Conservation (phyloP, 192 early-diverging fungal species). For the Coemansia sp. region DNA sequence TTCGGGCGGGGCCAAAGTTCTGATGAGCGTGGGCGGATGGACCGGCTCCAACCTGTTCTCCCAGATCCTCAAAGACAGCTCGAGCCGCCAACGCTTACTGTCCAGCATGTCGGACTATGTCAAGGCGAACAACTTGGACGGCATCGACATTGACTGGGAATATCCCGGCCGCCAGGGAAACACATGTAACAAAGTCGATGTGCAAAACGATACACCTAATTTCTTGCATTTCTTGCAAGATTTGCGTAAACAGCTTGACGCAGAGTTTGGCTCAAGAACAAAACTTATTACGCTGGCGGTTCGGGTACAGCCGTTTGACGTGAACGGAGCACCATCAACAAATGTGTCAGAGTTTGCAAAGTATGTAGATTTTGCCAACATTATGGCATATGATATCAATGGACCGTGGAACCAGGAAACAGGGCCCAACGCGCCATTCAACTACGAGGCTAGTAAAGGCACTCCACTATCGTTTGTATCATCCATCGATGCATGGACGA, state of each 20-base stretch:
- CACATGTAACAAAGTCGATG: conserved; percentile 50
- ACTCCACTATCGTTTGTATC: conserved; percentile 40
- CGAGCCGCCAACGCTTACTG: conserved; percentile 56
- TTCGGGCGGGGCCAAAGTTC: conserved; percentile 63
- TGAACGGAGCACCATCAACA: conserved; percentile 37
- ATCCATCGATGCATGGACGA: conserved; percentile 55
- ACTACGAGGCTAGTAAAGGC: conserved; percentile 35
- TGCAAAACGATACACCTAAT: conserved; percentile 63
- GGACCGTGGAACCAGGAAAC: conserved; percentile 58
- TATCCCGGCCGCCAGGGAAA: conserved; percentile 60
- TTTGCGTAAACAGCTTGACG: conserved; percentile 37
- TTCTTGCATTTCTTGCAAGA: conserved; percentile 61
- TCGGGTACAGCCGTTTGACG: conserved; percentile 62
- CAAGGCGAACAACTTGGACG: conserved; percentile 52
- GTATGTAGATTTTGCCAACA: conserved; percentile 63
- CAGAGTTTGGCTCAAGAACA: conserved; percentile 18
- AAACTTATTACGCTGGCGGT: conserved; percentile 69
- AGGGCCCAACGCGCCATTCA: conserved; percentile 64
- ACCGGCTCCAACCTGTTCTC: conserved; percentile 69
- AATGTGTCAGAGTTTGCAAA: conserved; percentile 62
- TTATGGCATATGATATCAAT: conserved; percentile 70
- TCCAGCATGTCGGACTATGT: conserved; percentile 61
- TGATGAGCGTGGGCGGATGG: conserved; percentile 71
- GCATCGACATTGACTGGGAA: conserved; percentile 48
- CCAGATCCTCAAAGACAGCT: conserved; percentile 49